Evolutionary conservation across 768 basidiomycete species (phyloP).

Genomic region (Lentinula boryana): DNA sequence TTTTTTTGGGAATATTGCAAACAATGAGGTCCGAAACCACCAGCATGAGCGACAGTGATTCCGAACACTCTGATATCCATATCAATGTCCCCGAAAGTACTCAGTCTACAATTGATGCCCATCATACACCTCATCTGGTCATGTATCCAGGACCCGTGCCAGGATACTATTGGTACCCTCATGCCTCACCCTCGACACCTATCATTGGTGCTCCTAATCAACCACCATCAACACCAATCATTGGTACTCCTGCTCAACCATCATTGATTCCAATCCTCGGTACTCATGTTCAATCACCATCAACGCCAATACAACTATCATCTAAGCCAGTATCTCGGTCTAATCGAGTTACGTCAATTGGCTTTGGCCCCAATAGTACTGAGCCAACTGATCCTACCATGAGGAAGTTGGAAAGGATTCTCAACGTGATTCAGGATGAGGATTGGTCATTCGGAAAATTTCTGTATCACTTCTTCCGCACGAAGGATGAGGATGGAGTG

Average conservation of each 20-base stretch:
- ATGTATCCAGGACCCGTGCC: neutral
- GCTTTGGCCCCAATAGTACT: no score
- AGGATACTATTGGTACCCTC: neutral
- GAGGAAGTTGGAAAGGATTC: neutral
- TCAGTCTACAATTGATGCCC: neutral
- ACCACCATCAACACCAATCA: no score
- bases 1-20: neutral
- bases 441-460: slow-evolving; percentile 11
- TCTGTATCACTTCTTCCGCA: slow-evolving; percentile 6
- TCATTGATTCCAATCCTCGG: no score
- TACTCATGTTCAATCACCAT: no score
- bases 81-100: neutral
- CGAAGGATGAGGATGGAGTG: neutral
- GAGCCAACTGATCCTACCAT: no score
- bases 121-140: neutral
- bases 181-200: neutral
- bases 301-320: no score
- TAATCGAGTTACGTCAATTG: no score
- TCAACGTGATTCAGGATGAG: neutral
- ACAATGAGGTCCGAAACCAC: neutral
- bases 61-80: neutral
- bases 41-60: neutral
- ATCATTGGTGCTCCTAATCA: neutral
- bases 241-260: no score
- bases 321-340: no score